Evolutionary conservation across 768 basidiomycete species (phyloP).

Genomic region (Agrocybe pediades): DNA sequence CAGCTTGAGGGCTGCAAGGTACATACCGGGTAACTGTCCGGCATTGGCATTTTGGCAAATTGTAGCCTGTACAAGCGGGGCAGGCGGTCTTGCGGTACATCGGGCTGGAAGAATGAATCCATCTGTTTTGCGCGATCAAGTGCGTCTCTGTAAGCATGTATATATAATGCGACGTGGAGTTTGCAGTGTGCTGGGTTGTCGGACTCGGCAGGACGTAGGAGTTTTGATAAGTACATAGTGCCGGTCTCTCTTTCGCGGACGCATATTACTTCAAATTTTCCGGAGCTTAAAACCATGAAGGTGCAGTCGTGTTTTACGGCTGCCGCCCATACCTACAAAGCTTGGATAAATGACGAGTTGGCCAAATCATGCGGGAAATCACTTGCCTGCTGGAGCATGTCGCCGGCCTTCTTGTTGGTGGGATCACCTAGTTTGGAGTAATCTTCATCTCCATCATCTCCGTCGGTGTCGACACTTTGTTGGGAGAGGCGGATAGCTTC

Average conservation of each 20-base stretch:
- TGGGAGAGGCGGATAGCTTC: background rate
- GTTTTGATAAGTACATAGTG: background rate
- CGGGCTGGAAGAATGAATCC: background rate
- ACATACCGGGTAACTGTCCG: no score
- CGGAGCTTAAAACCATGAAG: background rate
- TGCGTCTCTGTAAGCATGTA: background rate
- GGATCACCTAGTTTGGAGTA: no score
- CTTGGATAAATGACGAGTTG: background rate
- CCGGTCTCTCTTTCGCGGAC: background rate
- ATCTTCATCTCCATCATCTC: no score
- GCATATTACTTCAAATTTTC: background rate
- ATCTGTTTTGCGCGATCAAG: constrained; percentile 1
- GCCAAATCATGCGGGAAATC: background rate
- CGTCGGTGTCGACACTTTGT: background rate
- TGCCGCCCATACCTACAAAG: constrained; percentile 1
- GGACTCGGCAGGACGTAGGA: background rate
- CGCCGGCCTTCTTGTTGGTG: background rate
- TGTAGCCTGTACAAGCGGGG: background rate
- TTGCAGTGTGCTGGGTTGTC: background rate
- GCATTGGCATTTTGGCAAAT: background rate
- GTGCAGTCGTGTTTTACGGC: background rate
- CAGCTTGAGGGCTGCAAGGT: no score
- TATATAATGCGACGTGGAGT: background rate
- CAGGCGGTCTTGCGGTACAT: background rate
- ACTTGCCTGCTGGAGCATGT: background rate